These are phyloP conservation scores for Pythium sukuiense DNA, from an alignment of 352 stramenopile species.

Conservation along the genomic window DNA sequence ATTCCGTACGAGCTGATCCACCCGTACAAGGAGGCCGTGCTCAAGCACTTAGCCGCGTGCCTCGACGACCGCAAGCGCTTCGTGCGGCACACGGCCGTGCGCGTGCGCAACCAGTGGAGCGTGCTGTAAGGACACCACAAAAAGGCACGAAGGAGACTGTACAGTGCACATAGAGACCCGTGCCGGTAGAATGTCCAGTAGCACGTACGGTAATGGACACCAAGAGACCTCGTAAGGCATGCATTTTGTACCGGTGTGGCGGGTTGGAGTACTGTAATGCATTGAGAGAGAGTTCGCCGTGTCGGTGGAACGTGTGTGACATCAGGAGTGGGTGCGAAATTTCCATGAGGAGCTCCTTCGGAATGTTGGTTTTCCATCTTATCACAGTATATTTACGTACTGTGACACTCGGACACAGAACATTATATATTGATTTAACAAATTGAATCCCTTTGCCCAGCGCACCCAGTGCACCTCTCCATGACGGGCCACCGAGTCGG, in stretches of 20 bases:
- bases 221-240: no score
- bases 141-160: background rate
- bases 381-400: background rate
- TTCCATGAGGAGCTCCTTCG: background rate
- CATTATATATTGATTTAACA: background rate
- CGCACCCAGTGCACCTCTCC: background rate
- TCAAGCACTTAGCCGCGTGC: slow-evolving; percentile 68
- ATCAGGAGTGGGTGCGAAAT: background rate
- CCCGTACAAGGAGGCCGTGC: slow-evolving; percentile 84
- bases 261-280: background rate
- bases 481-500: background rate
- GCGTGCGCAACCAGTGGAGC: slow-evolving; percentile 91
- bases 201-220: no score
- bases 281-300: background rate
- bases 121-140: slow-evolving; percentile 54
- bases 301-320: background rate
- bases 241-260: no score
- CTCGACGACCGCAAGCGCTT: slow-evolving; percentile 88
- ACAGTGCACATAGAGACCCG: no score
- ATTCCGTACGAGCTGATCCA: slow-evolving; percentile 89
- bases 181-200: no score
- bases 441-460: background rate
- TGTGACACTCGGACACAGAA: background rate
- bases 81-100: slow-evolving; percentile 83
- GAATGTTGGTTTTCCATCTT: background rate